phyloP scores from a whole-genome alignment of 2,329 filamentous ascomycete species.

The Xenosphaeropsis pyriputrescens region DNA sequence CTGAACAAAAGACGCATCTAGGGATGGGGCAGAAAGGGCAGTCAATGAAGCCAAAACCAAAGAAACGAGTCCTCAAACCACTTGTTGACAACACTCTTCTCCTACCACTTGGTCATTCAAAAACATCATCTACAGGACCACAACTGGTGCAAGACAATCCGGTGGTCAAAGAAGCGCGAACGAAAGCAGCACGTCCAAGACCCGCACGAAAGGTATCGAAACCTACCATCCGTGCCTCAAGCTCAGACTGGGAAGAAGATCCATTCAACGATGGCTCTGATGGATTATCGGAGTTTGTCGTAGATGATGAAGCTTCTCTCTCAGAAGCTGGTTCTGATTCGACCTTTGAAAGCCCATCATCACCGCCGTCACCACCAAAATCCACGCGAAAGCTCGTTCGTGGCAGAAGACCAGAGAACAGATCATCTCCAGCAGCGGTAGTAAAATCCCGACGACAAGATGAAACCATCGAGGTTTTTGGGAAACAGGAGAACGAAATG shows the following conservation, averaged over 20 bases:
- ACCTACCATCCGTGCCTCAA: too few species aligned
- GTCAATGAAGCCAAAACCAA: constrained; percentile 6
- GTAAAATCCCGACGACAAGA: constrained; percentile 5
- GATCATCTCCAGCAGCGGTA: neutral
- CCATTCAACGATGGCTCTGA: constrained; percentile 2
- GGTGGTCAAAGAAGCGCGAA: neutral
- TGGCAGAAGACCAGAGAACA: constrained; percentile 7
- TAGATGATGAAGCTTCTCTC: constrained; percentile 10
- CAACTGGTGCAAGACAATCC: too few species aligned
- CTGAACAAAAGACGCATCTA: neutral
- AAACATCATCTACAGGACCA: neutral
- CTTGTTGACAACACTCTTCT: constrained; percentile 11
- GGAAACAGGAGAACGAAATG: neutral
- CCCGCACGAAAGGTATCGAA: neutral
- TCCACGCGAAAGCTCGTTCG: constrained; percentile 12
- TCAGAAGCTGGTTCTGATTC: constrained; percentile 10
- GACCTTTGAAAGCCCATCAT: constrained; percentile 1
- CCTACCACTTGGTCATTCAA: constrained; percentile 5
- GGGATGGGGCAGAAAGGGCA: constrained; percentile 1
- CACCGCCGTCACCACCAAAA: constrained; percentile 7
- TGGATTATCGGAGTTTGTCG: constrained; percentile 16
- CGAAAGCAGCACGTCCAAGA: constrained; percentile 1
- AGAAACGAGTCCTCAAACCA: constrained; percentile 10
- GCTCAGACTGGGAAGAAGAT: neutral
- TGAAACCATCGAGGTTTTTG: too few species aligned